These are phyloP conservation scores for Russula virescens DNA, from an alignment of 768 basidiomycete species.

Conservation along the genomic window DNA sequence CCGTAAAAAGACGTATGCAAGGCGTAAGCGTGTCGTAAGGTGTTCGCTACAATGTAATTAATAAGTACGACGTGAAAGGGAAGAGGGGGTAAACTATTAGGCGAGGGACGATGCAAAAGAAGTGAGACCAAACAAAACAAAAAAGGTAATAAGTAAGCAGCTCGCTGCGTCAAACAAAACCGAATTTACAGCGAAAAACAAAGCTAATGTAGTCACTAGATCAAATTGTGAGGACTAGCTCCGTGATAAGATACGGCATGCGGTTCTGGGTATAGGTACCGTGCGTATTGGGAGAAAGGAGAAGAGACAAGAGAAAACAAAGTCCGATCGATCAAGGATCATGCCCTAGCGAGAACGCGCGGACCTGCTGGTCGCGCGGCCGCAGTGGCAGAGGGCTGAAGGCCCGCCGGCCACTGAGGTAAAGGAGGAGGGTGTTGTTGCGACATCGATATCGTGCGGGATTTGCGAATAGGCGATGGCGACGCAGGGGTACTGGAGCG, in stretches of 20 bases:
- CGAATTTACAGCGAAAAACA: constrained; percentile 23
- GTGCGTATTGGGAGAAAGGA: constrained; percentile 12
- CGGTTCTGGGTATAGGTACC: constrained; percentile 23
- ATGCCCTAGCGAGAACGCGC: constrained; percentile 16
- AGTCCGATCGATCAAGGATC: constrained; percentile 18
- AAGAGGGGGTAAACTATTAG: constrained; percentile 20
- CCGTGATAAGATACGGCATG: constrained; percentile 24
- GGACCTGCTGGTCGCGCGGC: constrained; percentile 22
- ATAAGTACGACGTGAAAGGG: constrained; percentile 15
- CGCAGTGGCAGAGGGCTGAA: constrained; percentile 16
- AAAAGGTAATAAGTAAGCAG: constrained; percentile 26
- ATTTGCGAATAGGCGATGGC: constrained; percentile 20
- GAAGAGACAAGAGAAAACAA: constrained; percentile 1
- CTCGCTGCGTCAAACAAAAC: constrained; percentile 17
- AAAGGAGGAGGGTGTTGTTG: constrained; percentile 11
- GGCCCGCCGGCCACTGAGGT: constrained; percentile 15
- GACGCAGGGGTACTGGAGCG: constrained; percentile 18
- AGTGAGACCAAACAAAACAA: constrained; percentile 8
- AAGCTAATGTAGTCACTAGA: constrained; percentile 22
- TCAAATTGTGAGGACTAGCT: constrained; percentile 21
- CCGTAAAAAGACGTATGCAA: constrained; percentile 21
- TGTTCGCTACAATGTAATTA: constrained; percentile 22
- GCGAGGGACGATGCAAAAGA: neutral
- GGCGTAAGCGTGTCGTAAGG: constrained; percentile 21
- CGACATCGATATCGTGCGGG: constrained; percentile 24